A percentile compares a stretch with the other conserved stretches of the same genome.
Evolutionary conservation across 176 grass and related monocot genomes (phyloP).

Genomic region (Hyparrhenia diplandra): DNA sequence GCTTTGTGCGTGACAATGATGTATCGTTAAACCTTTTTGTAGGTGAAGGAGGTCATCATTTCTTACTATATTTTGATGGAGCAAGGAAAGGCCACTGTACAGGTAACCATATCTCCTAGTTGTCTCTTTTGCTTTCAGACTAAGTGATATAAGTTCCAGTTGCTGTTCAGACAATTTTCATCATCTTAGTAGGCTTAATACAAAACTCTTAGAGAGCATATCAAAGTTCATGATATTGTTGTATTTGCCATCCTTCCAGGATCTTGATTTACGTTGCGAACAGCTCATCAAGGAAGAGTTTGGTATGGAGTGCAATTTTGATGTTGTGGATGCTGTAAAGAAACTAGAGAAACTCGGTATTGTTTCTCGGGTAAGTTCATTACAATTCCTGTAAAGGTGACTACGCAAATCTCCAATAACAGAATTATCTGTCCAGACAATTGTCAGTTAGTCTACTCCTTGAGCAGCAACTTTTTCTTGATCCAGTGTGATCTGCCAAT

Average conservation of each 20-base stretch:
- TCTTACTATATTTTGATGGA: slow-evolving; percentile 90
- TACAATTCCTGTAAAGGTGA: not conserved
- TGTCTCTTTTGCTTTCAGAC: not conserved
- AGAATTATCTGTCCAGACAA: not conserved
- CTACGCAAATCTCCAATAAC: not conserved
- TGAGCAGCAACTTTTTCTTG: not conserved
- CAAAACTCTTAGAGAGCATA: not conserved
- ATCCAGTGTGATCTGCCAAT: not conserved
- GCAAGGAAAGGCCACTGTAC: slow-evolving; percentile 63
- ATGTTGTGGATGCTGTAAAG: slow-evolving; percentile 76
- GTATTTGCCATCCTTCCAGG: slow-evolving; percentile 38
- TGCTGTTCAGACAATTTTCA: not conserved
- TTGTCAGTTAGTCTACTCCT: not conserved
- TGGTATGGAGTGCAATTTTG: slow-evolving; percentile 71
- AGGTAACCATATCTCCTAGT: slow-evolving; percentile 21
- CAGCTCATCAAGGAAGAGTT: slow-evolving; percentile 85
- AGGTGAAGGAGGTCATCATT: slow-evolving; percentile 97
- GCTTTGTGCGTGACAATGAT: not conserved
- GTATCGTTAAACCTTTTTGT: slow-evolving; percentile 14
- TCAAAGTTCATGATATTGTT: not conserved
- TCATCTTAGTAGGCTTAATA: not conserved
- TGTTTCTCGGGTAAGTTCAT: slow-evolving; percentile 74
- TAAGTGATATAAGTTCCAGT: not conserved
- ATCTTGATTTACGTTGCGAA: slow-evolving; percentile 79
- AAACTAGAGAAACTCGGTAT: slow-evolving; percentile 91